These are phyloP conservation scores for Nicotiana obtusifolia DNA, from an alignment of 257 asterid genomes.

Conservation along the genomic window DNA sequence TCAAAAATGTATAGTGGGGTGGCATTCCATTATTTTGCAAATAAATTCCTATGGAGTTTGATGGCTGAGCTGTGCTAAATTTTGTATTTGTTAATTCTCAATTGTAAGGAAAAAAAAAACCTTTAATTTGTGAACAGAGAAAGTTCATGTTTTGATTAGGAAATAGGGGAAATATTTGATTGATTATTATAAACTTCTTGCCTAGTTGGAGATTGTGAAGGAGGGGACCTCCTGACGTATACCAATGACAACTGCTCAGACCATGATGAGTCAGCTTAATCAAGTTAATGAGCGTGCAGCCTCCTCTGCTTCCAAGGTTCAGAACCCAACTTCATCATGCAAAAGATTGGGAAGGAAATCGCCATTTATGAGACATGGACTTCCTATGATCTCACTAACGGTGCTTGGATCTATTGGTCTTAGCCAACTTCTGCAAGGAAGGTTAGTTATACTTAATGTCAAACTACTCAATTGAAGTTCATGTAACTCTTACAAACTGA, in stretches of 20 bases:
- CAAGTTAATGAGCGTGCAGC: slow-evolving; percentile 27
- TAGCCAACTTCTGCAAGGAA: slow-evolving; percentile 91
- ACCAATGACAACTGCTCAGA: slow-evolving; percentile 27
- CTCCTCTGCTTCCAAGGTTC: slow-evolving; percentile 21
- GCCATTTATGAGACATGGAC: slow-evolving; percentile 83
- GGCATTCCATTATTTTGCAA: not conserved
- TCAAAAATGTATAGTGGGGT: not conserved
- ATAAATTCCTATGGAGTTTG: not conserved
- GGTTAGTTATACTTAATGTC: slow-evolving; percentile 41
- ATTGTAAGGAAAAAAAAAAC: not conserved
- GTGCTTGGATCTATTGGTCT: slow-evolving; percentile 91
- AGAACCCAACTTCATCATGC: slow-evolving; percentile 38
- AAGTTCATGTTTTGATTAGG: not conserved
- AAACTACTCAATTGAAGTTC: not conserved
- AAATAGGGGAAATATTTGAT: not conserved
- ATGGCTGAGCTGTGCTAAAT: not conserved
- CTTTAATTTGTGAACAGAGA: not conserved
- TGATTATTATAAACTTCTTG: not conserved
- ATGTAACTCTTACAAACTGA: not conserved
- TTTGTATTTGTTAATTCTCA: not conserved
- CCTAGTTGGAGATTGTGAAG: slow-evolving; percentile 13
- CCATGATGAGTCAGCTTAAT: slow-evolving; percentile 24
- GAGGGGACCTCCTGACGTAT: slow-evolving; percentile 7
- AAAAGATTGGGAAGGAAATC: slow-evolving; percentile 76
- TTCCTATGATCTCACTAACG: slow-evolving; percentile 89